Base-by-base conservation (phyloP, 768 basidiomycete genomes). In the Dacryopinax spathularia region DNA sequence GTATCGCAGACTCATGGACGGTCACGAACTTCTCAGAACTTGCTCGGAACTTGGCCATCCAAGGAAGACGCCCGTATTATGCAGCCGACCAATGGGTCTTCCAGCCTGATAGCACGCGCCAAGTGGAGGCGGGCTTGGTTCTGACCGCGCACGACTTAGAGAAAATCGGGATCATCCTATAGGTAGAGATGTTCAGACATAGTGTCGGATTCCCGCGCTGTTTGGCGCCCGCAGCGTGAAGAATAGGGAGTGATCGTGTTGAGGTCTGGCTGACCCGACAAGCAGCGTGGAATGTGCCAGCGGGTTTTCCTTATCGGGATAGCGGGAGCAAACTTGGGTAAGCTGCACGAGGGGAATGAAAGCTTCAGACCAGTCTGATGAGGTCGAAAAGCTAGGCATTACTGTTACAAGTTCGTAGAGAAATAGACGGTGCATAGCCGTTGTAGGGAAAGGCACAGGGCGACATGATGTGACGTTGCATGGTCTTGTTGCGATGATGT, bases 271-370 rank as follows among this genome's bases (percentile, higher is more conserved):
- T 56, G 9, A 44, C 36, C 36, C 12, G 10, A 29, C 5, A 29
- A 15, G 25, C 48, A 56, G n/a, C n/a, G n/a, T 31, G 48, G 48
- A 56, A 56, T 56, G 48, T 31, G 48, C 48, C 48, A 56, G 48
- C 29, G 48, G 3, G 48, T 56, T 56, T n/a, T 41, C 48, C 13
- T 56, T 56, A 56, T 56, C 48, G 48, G 31, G 3, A 27, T 18
- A 56, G 48, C 48, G 48, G 48, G 29, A 56, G 22, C 48, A 56
- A 56, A 56, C 7, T 13, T 9, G 48, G 3, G 25, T 37, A 37
- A n/a, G n/a, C n/a, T n/a, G n/a, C n/a, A 10, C 36, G 36, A 37
- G 36, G 10, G 36, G 10, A 37, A 37, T 10, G 10, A n/a, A 10
- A 37, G 36, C 10, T 10, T 10, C n/a, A 37, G 36, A 10, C n/a